Conservation (phyloP, 768 basidiomycete species). For the Russula foetens region DNA sequence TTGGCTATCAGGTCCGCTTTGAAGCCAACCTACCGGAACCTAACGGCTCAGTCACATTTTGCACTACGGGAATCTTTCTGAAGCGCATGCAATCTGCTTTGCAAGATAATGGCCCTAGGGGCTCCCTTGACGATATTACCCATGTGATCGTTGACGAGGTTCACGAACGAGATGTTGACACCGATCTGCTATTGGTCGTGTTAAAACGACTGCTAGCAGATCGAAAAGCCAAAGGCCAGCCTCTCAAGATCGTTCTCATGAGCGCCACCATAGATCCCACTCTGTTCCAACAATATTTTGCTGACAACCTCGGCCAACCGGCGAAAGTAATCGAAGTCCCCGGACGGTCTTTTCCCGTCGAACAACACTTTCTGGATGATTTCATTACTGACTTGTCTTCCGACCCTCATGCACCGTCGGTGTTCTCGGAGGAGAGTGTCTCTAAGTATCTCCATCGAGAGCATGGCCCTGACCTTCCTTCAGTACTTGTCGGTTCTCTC, state of each 20-base stretch:
- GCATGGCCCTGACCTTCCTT: slow-evolving; percentile 32
- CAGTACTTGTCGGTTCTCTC: slow-evolving; percentile 13
- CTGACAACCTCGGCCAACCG: slow-evolving; percentile 45
- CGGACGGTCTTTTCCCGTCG: slow-evolving; percentile 88
- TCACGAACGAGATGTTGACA: slow-evolving; percentile 92
- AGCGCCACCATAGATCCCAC: slow-evolving; percentile 91
- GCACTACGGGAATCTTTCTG: slow-evolving; percentile 87
- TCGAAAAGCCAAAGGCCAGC: slow-evolving; percentile 57
- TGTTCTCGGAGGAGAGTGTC: slow-evolving; percentile 63
- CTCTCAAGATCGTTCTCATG: slow-evolving; percentile 87
- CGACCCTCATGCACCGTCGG: slow-evolving; percentile 43
- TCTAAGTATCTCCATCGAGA: slow-evolving; percentile 66
- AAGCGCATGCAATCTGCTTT: slow-evolving; percentile 76
- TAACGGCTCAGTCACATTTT: slow-evolving; percentile 84
- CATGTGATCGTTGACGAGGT: slow-evolving; percentile 95
- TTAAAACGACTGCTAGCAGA: slow-evolving; percentile 76
- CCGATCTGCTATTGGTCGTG: slow-evolving; percentile 82
- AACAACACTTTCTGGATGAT: slow-evolving; percentile 74
- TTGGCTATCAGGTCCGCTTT: slow-evolving; percentile 92
- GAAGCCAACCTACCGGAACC: slow-evolving; percentile 71
- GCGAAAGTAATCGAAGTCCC: slow-evolving; percentile 75
- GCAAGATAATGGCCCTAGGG: slow-evolving; percentile 33
- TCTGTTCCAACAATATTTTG: slow-evolving; percentile 86
- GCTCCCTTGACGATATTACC: slow-evolving; percentile 64
- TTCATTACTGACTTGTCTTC: slow-evolving; percentile 45